Evolutionary conservation across 2,329 filamentous ascomycete genomes (phyloP).

Genomic region (Ceratocystis cacaofunesta): DNA sequence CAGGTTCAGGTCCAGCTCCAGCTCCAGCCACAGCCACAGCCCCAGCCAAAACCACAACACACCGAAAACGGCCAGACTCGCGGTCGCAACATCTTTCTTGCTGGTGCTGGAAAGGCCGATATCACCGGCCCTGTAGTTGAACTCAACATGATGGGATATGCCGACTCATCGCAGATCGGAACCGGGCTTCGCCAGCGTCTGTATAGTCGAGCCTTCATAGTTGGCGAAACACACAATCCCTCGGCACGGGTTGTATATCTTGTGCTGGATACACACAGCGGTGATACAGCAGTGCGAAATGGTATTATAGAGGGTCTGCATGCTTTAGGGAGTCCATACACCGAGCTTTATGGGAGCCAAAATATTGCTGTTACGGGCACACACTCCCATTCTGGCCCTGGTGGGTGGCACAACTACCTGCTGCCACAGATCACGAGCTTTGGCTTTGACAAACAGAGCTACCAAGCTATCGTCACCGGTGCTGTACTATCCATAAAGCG

Average conservation of each 20-base stretch:
- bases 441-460: constrained; percentile 76
- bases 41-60: not conserved
- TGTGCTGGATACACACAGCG: constrained; percentile 72
- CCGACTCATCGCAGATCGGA: constrained; percentile 67
- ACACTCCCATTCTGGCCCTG: constrained; percentile 82
- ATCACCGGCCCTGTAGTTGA: constrained; percentile 69
- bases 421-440: constrained; percentile 79
- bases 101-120: constrained; percentile 43
- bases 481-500: constrained; percentile 66
- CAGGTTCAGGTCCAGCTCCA: not conserved
- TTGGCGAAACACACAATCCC: constrained; percentile 51
- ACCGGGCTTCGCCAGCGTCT: constrained; percentile 74
- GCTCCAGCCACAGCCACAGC: not conserved
- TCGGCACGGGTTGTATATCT: constrained; percentile 71
- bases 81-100: constrained; percentile 26
- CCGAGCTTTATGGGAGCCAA: constrained; percentile 53
- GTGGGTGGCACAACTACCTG: constrained; percentile 88
- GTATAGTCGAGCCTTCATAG: constrained; percentile 78
- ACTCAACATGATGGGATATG: constrained; percentile 84
- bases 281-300: constrained; percentile 75
- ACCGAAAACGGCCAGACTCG: not conserved
- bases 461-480: constrained; percentile 77
- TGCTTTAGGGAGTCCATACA: constrained; percentile 55
- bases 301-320: constrained; percentile 68
- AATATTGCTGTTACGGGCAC: constrained; percentile 87